phyloP scores from a whole-genome alignment of 371 early-diverging fungal species.

The Rhizopus sp. region DNA sequence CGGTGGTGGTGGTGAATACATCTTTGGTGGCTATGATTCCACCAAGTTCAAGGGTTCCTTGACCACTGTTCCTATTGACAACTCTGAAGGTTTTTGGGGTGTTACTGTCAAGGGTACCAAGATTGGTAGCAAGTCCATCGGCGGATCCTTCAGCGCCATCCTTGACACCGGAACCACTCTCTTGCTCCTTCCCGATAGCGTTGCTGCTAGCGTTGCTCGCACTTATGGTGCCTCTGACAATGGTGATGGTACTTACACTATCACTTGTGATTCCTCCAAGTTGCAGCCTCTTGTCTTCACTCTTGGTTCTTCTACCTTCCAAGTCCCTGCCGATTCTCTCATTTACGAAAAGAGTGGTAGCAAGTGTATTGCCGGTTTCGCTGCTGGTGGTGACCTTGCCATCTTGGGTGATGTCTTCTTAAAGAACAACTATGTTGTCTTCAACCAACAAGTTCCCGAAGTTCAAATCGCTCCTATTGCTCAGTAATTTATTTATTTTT shows the following conservation, averaged over 20 bases:
- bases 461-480: conserved; percentile 25
- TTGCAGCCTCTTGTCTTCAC: conserved; percentile 23
- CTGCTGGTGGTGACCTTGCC: conserved; percentile 21
- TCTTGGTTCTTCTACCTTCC: conserved; percentile 17
- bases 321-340: conserved; percentile 25
- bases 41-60: conserved; percentile 49
- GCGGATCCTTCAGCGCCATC: conserved; percentile 39
- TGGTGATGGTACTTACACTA: conserved; percentile 33
- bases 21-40: conserved; percentile 53
- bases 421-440: conserved; percentile 51
- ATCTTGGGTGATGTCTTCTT: conserved; percentile 52
- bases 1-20: conserved; percentile 46
- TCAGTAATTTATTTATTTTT: conserved; percentile 1
- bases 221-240: conserved; percentile 26
- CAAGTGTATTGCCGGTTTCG: conserved; percentile 24
- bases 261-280: conserved; percentile 22
- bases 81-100: conserved; percentile 48
- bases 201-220: conserved; percentile 31
- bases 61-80: conserved; percentile 51
- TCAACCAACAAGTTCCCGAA: conserved; percentile 27
- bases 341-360: conserved; percentile 19
- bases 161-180: conserved; percentile 69
- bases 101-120: conserved; percentile 40
- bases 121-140: conserved; percentile 8
- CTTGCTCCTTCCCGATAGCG: conserved; percentile 48